Conservation (phyloP, 139 green algal genomes). For the Marvania coccoides region DNA sequence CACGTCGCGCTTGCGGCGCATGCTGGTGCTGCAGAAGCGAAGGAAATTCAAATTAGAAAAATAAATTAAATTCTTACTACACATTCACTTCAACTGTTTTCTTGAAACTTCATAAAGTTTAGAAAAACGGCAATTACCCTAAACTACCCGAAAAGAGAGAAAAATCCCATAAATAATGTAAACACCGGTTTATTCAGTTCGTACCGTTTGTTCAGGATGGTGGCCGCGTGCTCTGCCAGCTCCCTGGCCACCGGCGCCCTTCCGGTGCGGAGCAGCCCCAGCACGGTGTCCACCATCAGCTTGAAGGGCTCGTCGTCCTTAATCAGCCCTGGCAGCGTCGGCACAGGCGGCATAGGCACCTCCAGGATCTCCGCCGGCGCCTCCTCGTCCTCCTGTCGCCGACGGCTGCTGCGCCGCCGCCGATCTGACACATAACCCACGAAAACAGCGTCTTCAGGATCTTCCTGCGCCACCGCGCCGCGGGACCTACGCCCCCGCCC, state of each 20-base stretch:
- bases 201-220: too few relatives aligned
- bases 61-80: too few relatives aligned
- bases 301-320: constrained; percentile 1
- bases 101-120: too few relatives aligned
- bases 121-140: too few relatives aligned
- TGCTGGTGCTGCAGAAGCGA: background rate
- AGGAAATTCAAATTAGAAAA: too few relatives aligned
- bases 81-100: too few relatives aligned
- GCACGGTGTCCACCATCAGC: background rate
- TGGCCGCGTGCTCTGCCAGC: too few relatives aligned
- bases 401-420: background rate
- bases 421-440: constrained; percentile 1
- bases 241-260: background rate
- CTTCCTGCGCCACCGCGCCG: background rate
- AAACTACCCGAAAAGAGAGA: too few relatives aligned
- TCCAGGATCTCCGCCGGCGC: background rate
- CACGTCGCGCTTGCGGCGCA: constrained; percentile 13
- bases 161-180: too few relatives aligned
- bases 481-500: constrained; percentile 4
- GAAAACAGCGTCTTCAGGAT: background rate
- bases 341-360: background rate
- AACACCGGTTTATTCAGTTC: too few relatives aligned
- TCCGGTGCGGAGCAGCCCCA: background rate
- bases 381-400: constrained; percentile 9
- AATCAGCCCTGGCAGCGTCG: background rate